Evolutionary conservation across 176 grass and related monocot genomes (phyloP), one percentile per base, ranked within the genome.

Genomic region (Oryza longistaminata): DNA sequence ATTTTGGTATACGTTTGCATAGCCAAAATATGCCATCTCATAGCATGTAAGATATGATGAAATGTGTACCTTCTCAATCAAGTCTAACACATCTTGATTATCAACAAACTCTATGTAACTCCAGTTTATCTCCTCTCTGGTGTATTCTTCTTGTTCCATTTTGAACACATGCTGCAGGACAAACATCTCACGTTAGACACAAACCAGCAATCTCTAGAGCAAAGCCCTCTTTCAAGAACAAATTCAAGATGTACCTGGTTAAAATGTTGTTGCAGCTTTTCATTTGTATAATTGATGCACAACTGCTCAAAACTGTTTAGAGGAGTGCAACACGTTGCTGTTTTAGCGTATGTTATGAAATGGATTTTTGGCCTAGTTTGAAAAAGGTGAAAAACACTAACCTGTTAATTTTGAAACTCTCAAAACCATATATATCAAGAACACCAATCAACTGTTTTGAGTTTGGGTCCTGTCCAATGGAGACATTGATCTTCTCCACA

Each of bases 41-140:
- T 73, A 78, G 67, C n/a, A 73, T 72, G 53, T 46, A 77, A 78
- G 17, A 50, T 27, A 45, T 84, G 43, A 60, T 52, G 61, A 80
- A 89, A 26, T 70, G 58, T 43, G 26, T 89, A 97, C 97, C 93
- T 99, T 99, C 88, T 99, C 97, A 73, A 99, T 99, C 75, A 99
- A 92, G 82, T 99, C 97, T 67, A 99, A 78, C 64, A 99, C 93
- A 82, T 99, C 97, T 89, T 99, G 93, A 87, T 99, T 99, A 89
- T 99, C 97, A 89, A 99, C 88, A 91, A 99, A 99, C 49, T 99
- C 97, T 48, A 99, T 99, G 82, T 99, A 99, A 92, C 97, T 99
- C 97, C 97, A 99, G 86, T 99, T 49, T 85, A 99, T 99, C 86
- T 92, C 93, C 87, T 99, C 97, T 80, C 91, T 96, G 25, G 97